Base-by-base conservation (phyloP, 169 alveolate species). In the Plasmodium knowlesi region DNA sequence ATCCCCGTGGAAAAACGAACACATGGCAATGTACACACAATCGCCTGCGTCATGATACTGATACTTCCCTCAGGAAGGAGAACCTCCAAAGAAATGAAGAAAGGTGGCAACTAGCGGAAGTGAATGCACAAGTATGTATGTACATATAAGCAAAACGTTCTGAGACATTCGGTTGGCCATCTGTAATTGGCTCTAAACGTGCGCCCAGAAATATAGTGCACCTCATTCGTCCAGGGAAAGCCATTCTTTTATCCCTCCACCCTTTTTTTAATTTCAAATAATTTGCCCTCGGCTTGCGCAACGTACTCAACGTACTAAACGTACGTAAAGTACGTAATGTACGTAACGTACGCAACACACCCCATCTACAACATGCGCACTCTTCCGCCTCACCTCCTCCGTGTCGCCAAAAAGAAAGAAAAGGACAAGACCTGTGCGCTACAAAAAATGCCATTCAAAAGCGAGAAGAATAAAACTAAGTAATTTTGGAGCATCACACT, bases 391-490 rank as follows among this genome's bases (percentile, higher is more conserved):
- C 37, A 19, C n/a, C 76, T 5, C 30, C 14, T 19, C 50, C 57
- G 3, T 76, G 43, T n/a, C 83, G 32, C 41, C 32, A 30, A 57
- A 57, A 50, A 82, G 94, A 89, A 89, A 37, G 94, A 89, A 43
- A 41, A 37, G 32, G 94, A 89, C 3, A 89, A 89, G 41, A 80
- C 94, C 14, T 39, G 83, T n/a, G 83, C 39, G 19, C 83, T 89
- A 12, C 94, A 89, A 80, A 57, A 67, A 16, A 89, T 89, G 94
- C 90, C 94, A 34, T 89, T 79, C 76, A 89, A 89, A 89, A 89
- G 94, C 76, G 94, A 89, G 72, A 89, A 89, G 73, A 89, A 89
- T 81, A 89, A 89, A 37, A 79, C 94, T n/a, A 89, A 89, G 94
- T 89, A 89, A 80, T 43, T 16, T 16, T 25, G 39, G 46, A 34